phyloP scores from a whole-genome alignment of 1,139 yeast genomes.

The Scheffersomyces parashehatae region DNA sequence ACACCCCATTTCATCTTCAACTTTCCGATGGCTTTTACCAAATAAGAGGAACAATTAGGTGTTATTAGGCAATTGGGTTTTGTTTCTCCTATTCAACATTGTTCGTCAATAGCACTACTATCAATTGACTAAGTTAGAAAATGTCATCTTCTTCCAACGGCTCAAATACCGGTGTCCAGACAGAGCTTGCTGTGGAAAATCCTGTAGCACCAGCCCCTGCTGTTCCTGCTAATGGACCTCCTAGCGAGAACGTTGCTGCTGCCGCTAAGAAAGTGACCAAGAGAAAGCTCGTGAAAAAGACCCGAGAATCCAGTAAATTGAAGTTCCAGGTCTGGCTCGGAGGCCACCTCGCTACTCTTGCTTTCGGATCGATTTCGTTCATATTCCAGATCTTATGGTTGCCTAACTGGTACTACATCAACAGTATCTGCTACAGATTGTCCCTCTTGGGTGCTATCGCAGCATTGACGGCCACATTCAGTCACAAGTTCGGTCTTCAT shows the following conservation, averaged over 20 bases:
- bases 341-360: constrained; percentile 56
- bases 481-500: constrained; percentile 57
- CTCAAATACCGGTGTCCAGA: no score
- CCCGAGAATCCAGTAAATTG: constrained; percentile 36
- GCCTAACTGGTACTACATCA: constrained; percentile 43
- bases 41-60: no score
- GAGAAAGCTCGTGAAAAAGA: constrained; percentile 42
- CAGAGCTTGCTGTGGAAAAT: no score
- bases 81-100: no score
- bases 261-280: constrained; percentile 14
- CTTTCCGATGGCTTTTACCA: no score
- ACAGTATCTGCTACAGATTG: constrained; percentile 52
- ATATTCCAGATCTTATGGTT: constrained; percentile 49
- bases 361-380: constrained; percentile 50
- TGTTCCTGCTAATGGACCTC: no score
- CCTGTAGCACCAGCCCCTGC: no score
- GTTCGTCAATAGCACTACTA: no score
- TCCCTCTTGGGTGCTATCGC: constrained; percentile 56
- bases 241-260: not conserved
- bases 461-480: constrained; percentile 55
- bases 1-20: no score
- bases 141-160: no score
- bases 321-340: constrained; percentile 58
- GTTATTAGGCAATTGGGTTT: no score
- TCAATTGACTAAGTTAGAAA: no score